These are phyloP conservation scores for Ruellia speciosa DNA, from an alignment of 305 asterid genomes.

Conservation along the genomic window DNA sequence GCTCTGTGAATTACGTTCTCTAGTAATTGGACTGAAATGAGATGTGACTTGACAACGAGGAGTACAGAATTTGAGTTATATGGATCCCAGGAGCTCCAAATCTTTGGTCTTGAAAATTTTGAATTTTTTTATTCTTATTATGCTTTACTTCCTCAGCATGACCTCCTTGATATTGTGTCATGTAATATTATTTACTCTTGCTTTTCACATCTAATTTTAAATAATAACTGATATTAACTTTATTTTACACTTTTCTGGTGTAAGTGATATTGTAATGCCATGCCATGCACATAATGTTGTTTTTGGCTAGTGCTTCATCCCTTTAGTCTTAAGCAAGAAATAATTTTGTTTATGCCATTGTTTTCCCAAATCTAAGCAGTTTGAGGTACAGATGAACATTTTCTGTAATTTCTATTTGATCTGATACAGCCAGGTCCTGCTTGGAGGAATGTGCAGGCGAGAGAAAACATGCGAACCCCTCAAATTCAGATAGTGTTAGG, in stretches of 20 bases:
- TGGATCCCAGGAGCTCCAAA: not conserved
- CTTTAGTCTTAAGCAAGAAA: not conserved
- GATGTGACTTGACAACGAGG: not conserved
- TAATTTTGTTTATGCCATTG: not conserved
- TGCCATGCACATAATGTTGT: not conserved
- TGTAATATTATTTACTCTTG: too few species aligned
- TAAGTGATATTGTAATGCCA: too few species aligned
- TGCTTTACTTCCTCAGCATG: not conserved
- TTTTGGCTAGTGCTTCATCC: not conserved
- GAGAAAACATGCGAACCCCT: conserved; percentile 28
- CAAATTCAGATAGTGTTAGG: conserved; percentile 27
- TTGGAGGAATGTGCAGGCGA: conserved; percentile 72
- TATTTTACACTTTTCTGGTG: not conserved
- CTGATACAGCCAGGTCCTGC: conserved; percentile 60
- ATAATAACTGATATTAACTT: not conserved
- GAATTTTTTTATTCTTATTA: not conserved
- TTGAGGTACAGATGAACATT: too few species aligned
- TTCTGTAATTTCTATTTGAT: not conserved
- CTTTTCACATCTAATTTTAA: too few species aligned
- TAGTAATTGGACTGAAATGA: too few species aligned
- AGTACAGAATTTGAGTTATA: not conserved
- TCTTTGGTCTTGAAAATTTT: not conserved
- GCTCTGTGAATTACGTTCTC: too few species aligned
- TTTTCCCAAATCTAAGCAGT: not conserved
- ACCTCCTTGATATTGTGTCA: too few species aligned